These are phyloP conservation scores for Colletotrichum liriopes DNA, from an alignment of 2,329 filamentous ascomycete genomes.

Conservation along the genomic window DNA sequence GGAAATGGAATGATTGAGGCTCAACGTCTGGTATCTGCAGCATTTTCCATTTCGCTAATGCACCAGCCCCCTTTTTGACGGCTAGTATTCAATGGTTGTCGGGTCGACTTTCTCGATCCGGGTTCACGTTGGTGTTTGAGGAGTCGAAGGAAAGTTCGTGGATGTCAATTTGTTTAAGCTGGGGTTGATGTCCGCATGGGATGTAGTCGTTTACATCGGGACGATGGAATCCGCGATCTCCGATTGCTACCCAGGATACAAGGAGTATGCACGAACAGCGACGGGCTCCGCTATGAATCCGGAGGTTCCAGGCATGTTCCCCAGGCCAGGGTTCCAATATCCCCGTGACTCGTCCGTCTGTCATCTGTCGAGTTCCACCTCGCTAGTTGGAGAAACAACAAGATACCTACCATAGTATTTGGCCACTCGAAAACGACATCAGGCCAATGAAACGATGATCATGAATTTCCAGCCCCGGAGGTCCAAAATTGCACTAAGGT, in stretches of 20 bases:
- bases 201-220: constrained; percentile 3
- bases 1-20: background rate
- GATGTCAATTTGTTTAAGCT: background rate
- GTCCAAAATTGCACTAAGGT: background rate
- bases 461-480: background rate
- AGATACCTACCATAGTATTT: background rate
- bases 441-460: background rate
- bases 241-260: constrained; percentile 14
- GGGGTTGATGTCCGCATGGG: background rate
- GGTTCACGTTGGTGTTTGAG: background rate
- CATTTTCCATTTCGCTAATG: background rate
- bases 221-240: constrained; percentile 15
- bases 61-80: background rate
- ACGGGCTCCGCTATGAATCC: constrained; percentile 3
- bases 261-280: constrained; percentile 25
- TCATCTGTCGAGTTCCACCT: background rate
- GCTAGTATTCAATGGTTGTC: background rate
- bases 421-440: background rate
- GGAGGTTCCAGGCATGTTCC: background rate
- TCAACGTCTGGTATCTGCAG: constrained; percentile 1
- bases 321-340: constrained; percentile 5
- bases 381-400: background rate
- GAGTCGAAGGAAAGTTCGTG: background rate
- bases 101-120: background rate
- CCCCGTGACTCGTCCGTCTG: background rate